Evolutionary conservation across 495 filamentous ascomycete species (phyloP), one percentile per base, ranked within the genome.

Genomic region (Aspergillus hancockii): DNA sequence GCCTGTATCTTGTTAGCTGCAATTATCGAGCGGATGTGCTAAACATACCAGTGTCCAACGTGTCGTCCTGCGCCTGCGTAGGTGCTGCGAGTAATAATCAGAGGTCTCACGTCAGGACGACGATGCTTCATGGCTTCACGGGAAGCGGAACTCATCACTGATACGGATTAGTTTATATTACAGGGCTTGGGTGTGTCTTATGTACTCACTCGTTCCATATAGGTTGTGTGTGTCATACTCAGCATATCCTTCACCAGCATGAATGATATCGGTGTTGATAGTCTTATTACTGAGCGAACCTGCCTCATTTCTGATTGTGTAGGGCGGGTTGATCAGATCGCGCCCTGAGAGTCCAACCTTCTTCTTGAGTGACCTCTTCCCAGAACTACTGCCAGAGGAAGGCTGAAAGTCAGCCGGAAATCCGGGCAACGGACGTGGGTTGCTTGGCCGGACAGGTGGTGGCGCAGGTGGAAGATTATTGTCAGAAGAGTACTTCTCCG

Each of bases 191-290:
- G 50, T 34, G 14, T 34, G n/a, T 1, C 6, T 6, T 10, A 9
- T 9, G 2, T 13, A 68, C 81, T 74, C 72, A 83, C 79, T 91
- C 10, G 83, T 86, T 41, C 92, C 92, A 69, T 90, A 94, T 12
- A 96, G 72, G 67, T 96, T 96, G 72, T 96, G 92, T 3, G 85
- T 87, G 61, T 91, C 92, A 67, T 93, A 93, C 71, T 91, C 88
- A 16, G 73, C 73, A 54, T 85, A 79, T 1, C 88, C 89, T 60
- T 89, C 67, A 0, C 68, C 87, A 49, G 86, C 76, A 69, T 95
- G 90, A 5, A 89, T 77, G 36, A 94, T 68, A 69, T 92, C 81
- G 3, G 91, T 92, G 63, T 86, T 78, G 53, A 92, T 82, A 0
- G 92, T 93, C 60, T 86, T 81, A 72, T 90, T 89, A 41, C 83